A percentile compares a stretch with the other conserved stretches of the same genome.
phyloP scores from a whole-genome alignment of 83 land plant species.

The Diphasiastrum complanatum region DNA sequence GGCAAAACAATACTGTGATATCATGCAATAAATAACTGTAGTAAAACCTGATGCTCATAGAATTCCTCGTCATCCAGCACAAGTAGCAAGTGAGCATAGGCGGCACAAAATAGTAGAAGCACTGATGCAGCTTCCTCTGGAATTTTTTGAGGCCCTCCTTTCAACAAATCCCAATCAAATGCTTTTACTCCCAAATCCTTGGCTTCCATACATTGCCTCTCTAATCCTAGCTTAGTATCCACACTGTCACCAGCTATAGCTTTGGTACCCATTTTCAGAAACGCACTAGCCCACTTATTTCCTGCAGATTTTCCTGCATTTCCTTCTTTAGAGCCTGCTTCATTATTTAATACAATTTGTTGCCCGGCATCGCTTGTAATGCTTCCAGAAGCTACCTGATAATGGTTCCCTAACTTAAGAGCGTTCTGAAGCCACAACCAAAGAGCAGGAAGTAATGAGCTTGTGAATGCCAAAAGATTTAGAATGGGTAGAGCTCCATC shows the following conservation, averaged over 20 bases:
- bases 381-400: too few relatives aligned
- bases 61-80: slow-evolving; percentile 92
- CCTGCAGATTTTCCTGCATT: slow-evolving; percentile 7
- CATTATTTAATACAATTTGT: too few relatives aligned
- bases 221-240: not conserved
- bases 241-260: slow-evolving; percentile 5
- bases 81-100: slow-evolving; percentile 73
- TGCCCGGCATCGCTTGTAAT: slow-evolving; percentile 6
- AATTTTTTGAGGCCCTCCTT: slow-evolving; percentile 50
- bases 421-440: slow-evolving; percentile 56
- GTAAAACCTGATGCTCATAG: slow-evolving; percentile 76
- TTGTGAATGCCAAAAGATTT: slow-evolving; percentile 78
- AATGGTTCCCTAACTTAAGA: slow-evolving; percentile 24
- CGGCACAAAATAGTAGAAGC: slow-evolving; percentile 73
- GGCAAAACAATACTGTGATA: not conserved
- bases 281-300: slow-evolving; percentile 14
- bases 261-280: slow-evolving; percentile 1
- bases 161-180: slow-evolving; percentile 54
- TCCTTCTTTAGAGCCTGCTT: slow-evolving; percentile 4
- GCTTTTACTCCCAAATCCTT: slow-evolving; percentile 25
- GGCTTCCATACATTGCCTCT: not conserved
- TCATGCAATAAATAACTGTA: not conserved
- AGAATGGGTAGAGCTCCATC: slow-evolving; percentile 61
- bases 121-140: slow-evolving; percentile 53
- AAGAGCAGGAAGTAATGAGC: slow-evolving; percentile 49